Conservation (phyloP, 257 asterid species). For the Capsicum rhomboideum region DNA sequence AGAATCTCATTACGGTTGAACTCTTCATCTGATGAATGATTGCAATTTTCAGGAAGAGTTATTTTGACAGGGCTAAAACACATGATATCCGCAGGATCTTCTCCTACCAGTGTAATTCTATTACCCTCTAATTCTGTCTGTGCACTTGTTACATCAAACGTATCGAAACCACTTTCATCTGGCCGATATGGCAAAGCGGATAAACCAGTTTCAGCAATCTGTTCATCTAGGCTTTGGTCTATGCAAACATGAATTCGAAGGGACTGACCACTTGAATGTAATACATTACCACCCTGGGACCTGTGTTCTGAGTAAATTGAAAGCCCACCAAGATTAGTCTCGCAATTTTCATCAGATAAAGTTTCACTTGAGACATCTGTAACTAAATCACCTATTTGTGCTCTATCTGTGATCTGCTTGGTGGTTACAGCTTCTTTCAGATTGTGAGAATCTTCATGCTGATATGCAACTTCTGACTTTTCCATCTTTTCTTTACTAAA, state of each 20-base stretch:
- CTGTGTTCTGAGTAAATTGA: constrained; percentile 15
- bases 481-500: constrained; percentile 12
- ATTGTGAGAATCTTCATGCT: constrained; percentile 10
- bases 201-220: constrained; percentile 14
- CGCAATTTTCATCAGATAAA: constrained; percentile 16
- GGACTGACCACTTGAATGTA: constrained; percentile 22
- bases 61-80: constrained; percentile 9
- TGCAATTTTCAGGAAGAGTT: constrained; percentile 12
- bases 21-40: constrained; percentile 5
- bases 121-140: constrained; percentile 4
- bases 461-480: constrained; percentile 19
- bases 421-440: constrained; percentile 12
- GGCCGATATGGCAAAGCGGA: constrained; percentile 12
- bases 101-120: constrained; percentile 3
- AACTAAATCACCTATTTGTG: constrained; percentile 13
- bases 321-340: constrained; percentile 1
- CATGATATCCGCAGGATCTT: constrained; percentile 6
- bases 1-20: neutral
- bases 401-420: constrained; percentile 11
- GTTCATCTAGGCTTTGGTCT: constrained; percentile 19
- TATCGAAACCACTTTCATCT: constrained; percentile 14
- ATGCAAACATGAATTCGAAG: constrained; percentile 15
- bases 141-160: constrained; percentile 10
- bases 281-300: constrained; percentile 2
- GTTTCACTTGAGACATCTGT: constrained; percentile 19